These are phyloP conservation scores for Babjeviella inositovora DNA, from an alignment of 805 yeast species.

Conservation along the genomic window DNA sequence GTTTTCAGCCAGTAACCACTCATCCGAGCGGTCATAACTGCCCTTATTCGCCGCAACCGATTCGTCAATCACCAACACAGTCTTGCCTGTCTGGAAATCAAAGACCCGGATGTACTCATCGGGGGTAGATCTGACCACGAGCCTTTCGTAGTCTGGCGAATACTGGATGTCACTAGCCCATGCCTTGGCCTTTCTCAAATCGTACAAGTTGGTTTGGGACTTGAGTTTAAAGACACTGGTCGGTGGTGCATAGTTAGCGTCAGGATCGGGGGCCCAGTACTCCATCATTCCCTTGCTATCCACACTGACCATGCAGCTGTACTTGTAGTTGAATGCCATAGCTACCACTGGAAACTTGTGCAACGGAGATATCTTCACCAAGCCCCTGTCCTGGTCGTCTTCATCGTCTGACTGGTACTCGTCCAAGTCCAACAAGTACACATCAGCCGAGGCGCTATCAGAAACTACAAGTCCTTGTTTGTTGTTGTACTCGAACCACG, in stretches of 20 bases:
- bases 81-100: constrained; percentile 14
- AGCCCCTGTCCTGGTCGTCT: too few species aligned
- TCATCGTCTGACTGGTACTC: too few species aligned
- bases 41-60: too few species aligned
- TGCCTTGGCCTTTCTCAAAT: constrained; percentile 14
- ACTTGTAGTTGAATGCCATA: too few species aligned
- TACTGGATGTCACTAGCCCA: constrained; percentile 7
- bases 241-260: constrained; percentile 3
- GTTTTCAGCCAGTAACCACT: too few species aligned
- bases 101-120: constrained; percentile 14
- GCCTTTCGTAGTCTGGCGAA: constrained; percentile 9
- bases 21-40: too few species aligned
- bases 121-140: constrained; percentile 12
- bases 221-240: constrained; percentile 13
- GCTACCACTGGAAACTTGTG: too few species aligned
- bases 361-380: too few species aligned
- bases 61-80: constrained; percentile 10
- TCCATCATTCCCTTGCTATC: constrained; percentile 9
- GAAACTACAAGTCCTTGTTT: too few species aligned
- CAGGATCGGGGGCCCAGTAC: constrained; percentile 8
- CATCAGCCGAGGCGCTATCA: too few species aligned
- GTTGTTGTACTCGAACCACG: too few species aligned
- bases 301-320: too few species aligned
- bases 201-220: constrained; percentile 19
- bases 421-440: constrained; percentile 12